Evolutionary conservation across 208 protist species (phyloP), one percentile per base, ranked within the genome.

Genomic region (Leishmania amazonensis): DNA sequence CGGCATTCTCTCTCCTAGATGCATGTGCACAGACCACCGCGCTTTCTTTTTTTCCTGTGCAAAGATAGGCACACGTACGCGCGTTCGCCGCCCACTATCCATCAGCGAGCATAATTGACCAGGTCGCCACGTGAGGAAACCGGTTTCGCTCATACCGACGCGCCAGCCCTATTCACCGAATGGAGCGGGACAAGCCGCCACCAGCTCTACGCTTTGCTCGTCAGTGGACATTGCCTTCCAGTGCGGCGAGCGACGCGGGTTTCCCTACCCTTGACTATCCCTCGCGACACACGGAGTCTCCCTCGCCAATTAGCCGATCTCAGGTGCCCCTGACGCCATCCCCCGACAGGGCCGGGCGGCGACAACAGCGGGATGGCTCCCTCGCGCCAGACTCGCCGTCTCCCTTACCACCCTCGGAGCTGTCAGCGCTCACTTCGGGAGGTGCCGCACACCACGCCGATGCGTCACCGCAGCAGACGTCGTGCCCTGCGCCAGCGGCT

Each of bases 211-310:
- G 31, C 45, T 86, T 83, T 58, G 53, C 83, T 42, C 83, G 83
- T 11, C 83, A 86, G 74, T 86, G 83, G 83, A 86, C 83, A 13
- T 58, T 77, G 72, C 57, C 82, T 9, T 79, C 82, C 5, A 45
- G 28, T 7, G 28, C 60, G 45, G 38, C 4, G 17, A 11, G 64
- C 47, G 28, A 53, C 31, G 67, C 53, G 2, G 76, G 47, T 8
- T 45, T 45, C 42, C 31, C 24, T 53, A 35, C 75, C 17, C 58
- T 80, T 35, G 42, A 73, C 19, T 80, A 73, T 38, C 76, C 76
- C 35, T 47, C 76, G 28, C 64, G 76, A 21, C 76, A 80, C 35
- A 47, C 62, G 4, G 76, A 70, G 76, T 80, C 76, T 1, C 40
- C 28, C 3, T 72, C 76, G 4, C 76, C 76, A 28, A 47, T 45